Base-by-base conservation (phyloP, 441 rosid species). In the Dalechampia spathulata region DNA sequence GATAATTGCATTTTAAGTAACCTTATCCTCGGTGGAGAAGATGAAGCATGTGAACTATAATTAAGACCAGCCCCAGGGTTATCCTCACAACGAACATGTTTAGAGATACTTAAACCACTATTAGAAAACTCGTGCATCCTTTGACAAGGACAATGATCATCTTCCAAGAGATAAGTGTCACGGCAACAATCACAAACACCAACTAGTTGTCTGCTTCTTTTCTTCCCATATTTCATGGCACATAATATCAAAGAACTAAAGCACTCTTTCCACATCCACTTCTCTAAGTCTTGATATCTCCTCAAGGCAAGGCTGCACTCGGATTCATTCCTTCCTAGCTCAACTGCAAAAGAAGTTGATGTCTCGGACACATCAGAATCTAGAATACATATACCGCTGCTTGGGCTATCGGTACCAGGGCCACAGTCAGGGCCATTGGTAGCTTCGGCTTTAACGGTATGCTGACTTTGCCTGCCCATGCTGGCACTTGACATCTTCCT, bases 201-300 rank as follows among this genome's bases (percentile, higher is more conserved):
- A 14, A 81, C 68, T 27, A 89, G 69, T 28, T 73, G 80, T 60
- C n/a, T 50, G 67, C 81, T 64, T 72, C 78, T 68, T 74, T 75
- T 76, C 49, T 77, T 80, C 68, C 82, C 90, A 64, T 66, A 74
- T 71, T 86, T 79, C 49, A 23, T 57, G 52, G 92, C 82, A 25
- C 62, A 71, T 58, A 79, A 70, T 17, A 57, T 51, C 1, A 49
- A 66, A 7, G 83, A 72, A 69, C 56, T 63, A 58, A 66, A 40
- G 73, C 84, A 72, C 44, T 77, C 89, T 52, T 78, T 87, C 92
- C 87, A 81, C 75, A 86, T 81, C 95, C 95, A 89, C 58, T 71
- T 81, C 77, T 82, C 92, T 48, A 82, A 82, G 51, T 78, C 92
- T 62, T 75, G 75, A 51, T 82, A 83, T 64, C 95, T 83, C 74